Conservation (phyloP, 2,329 filamentous ascomycete genomes). For the Claviceps humidiphila region DNA sequence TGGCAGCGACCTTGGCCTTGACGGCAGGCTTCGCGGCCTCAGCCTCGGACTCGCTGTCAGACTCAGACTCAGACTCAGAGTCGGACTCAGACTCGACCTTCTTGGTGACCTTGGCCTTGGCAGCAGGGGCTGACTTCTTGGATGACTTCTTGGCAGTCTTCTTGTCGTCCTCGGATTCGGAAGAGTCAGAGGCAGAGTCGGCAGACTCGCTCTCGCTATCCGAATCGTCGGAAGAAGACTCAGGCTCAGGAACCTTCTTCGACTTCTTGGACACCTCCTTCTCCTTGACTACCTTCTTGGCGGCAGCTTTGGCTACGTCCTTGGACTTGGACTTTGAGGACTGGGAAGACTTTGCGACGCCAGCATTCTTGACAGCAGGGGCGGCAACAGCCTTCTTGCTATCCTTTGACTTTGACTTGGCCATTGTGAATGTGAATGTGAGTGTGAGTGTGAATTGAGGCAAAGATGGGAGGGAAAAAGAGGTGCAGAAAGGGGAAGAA, state of each 20-base stretch:
- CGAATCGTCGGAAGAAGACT: conserved; percentile 26
- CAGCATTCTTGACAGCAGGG: conserved; percentile 48
- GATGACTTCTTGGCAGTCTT: conserved; percentile 15
- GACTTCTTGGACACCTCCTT: conserved; percentile 35
- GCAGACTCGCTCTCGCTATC: conserved; percentile 17
- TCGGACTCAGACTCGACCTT: conserved; percentile 12
- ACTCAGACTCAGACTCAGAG: conserved; percentile 16
- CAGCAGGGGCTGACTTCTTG: conserved; percentile 8
- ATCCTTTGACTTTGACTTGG: conserved; percentile 49
- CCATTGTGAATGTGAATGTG: conserved; percentile 31
- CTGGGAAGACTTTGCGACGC: conserved; percentile 54
- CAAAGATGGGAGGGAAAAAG: background rate
- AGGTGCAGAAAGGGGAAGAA: background rate
- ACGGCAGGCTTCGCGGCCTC: conserved; percentile 17
- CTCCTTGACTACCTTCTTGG: conserved; percentile 33
- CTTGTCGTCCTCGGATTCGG: conserved; percentile 22
- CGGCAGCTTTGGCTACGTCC: conserved; percentile 48
- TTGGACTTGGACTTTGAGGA: conserved; percentile 54
- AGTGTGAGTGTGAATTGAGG: background rate
- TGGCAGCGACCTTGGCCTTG: conserved; percentile 3
- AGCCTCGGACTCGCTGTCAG: conserved; percentile 25
- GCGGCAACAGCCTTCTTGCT: conserved; percentile 40
- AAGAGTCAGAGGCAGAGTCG: conserved; percentile 18
- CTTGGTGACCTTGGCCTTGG: conserved; percentile 13
- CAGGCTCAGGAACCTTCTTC: conserved; percentile 30